These are phyloP conservation scores for Grigorovia yakushimaensis DNA, from an alignment of 805 yeast species.

Conservation along the genomic window DNA sequence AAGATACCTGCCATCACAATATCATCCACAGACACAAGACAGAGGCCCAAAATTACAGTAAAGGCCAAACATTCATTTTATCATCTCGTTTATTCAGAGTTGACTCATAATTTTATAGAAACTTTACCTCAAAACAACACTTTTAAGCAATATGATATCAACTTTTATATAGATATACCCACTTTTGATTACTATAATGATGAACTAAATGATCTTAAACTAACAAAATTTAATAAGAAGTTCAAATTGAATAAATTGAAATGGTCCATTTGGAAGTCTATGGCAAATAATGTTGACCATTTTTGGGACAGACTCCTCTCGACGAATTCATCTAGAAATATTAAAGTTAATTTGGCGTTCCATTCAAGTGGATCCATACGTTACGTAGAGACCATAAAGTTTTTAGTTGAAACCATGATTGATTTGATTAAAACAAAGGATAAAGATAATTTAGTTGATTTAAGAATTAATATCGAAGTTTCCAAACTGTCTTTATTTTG, in stretches of 20 bases:
- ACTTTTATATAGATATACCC: slow-evolving; percentile 27
- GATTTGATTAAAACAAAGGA: slow-evolving; percentile 1
- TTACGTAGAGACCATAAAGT: slow-evolving; percentile 28
- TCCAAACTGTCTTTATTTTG: slow-evolving; percentile 25
- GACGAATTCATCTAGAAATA: too few relatives aligned
- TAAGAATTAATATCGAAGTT: slow-evolving; percentile 19
- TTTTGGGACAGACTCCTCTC: slow-evolving; percentile 16
- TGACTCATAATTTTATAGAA: too few relatives aligned
- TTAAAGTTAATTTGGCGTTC: slow-evolving; percentile 5
- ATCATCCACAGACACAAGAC: neutral
- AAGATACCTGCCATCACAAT: neutral
- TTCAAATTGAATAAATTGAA: slow-evolving; percentile 23
- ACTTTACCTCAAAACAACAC: too few relatives aligned
- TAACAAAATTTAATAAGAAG: slow-evolving; percentile 22
- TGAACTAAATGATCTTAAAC: slow-evolving; percentile 19
- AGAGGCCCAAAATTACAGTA: slow-evolving; percentile 21
- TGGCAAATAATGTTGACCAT: slow-evolving; percentile 18
- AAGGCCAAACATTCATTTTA: slow-evolving; percentile 23
- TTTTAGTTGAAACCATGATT: slow-evolving; percentile 21
- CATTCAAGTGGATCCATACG: slow-evolving; percentile 26
- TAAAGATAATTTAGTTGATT: neutral
- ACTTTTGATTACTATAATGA: slow-evolving; percentile 29
- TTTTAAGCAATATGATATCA: slow-evolving; percentile 7
- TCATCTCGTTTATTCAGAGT: slow-evolving; percentile 23
- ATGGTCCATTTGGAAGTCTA: slow-evolving; percentile 17